A percentile compares a stretch with the other conserved stretches of the same genome.
Evolutionary conservation across 225 moss, liverwort and hornwort species (phyloP).

Genomic region (Marchantia paleacea): DNA sequence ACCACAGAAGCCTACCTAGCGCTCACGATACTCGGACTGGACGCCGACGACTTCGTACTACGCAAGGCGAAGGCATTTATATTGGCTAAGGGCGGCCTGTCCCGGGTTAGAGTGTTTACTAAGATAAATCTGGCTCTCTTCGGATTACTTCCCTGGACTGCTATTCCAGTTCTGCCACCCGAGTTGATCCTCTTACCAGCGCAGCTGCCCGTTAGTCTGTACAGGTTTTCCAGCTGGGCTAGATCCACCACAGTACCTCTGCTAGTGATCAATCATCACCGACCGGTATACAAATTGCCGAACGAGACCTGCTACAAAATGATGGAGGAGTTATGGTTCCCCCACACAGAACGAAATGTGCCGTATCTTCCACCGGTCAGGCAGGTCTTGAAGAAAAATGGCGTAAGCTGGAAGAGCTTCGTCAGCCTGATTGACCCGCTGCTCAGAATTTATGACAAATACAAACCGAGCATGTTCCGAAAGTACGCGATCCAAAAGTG

Average conservation of each 20-base stretch:
- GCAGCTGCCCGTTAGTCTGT: not conserved
- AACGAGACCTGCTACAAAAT: not conserved
- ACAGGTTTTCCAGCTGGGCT: slow-evolving; percentile 13
- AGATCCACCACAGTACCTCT: slow-evolving; percentile 11
- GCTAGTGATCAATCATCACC: slow-evolving; percentile 4
- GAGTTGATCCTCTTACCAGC: slow-evolving; percentile 19
- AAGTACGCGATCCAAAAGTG: slow-evolving; percentile 11
- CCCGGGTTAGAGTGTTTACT: not conserved
- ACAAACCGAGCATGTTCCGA: not conserved
- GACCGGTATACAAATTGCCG: slow-evolving; percentile 13
- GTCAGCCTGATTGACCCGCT: slow-evolving; percentile 1
- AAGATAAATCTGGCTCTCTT: slow-evolving; percentile 16
- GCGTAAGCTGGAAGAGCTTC: slow-evolving; percentile 15
- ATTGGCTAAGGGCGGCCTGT: slow-evolving; percentile 1
- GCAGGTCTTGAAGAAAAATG: not conserved
- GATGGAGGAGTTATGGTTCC: slow-evolving; percentile 8
- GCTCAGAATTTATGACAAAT: not conserved
- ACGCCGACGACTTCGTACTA: not conserved
- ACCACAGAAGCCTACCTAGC: slow-evolving; percentile 23
- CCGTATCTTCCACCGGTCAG: not conserved
- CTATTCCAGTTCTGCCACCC: not conserved
- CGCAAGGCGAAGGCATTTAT: slow-evolving; percentile 7
- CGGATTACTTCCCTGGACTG: slow-evolving; percentile 14
- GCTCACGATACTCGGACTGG: slow-evolving; percentile 5
- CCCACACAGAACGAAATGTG: not conserved